A percentile compares a stretch with the other conserved stretches of the same genome.
Conservation (phyloP, 176 grass and related monocot species). For the Themeda triandra region DNA sequence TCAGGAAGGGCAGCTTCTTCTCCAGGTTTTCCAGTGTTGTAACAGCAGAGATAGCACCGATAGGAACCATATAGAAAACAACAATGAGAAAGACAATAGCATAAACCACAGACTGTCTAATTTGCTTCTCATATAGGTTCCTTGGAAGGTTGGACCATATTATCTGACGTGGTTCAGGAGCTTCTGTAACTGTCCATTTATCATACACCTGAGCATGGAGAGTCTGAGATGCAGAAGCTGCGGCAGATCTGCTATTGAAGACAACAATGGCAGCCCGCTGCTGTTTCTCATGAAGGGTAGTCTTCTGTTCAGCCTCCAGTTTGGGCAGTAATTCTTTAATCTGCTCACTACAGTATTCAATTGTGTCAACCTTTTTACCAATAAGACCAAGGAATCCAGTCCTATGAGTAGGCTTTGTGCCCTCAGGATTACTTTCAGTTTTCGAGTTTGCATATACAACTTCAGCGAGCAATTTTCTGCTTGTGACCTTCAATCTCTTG, state of each 20-base stretch:
- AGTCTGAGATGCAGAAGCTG: conserved; percentile 79
- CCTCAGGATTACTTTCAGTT: conserved; percentile 56
- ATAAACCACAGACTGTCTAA: conserved; percentile 61
- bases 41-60: conserved; percentile 67
- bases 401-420: conserved; percentile 58
- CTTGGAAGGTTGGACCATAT: conserved; percentile 76
- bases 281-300: conserved; percentile 68
- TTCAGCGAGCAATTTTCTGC: conserved; percentile 83
- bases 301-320: conserved; percentile 81
- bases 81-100: conserved; percentile 70
- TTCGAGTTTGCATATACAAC: conserved; percentile 64
- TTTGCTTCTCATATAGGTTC: conserved; percentile 57
- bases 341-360: conserved; percentile 70
- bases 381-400: conserved; percentile 81
- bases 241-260: conserved; percentile 76
- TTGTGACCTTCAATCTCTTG: conserved; percentile 69
- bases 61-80: conserved; percentile 72
- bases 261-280: conserved; percentile 69
- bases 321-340: conserved; percentile 82
- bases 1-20: conserved; percentile 71
- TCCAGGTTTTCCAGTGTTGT: conserved; percentile 70
- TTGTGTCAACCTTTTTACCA: conserved; percentile 85
- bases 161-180: conserved; percentile 68
- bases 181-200: conserved; percentile 79
- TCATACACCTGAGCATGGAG: conserved; percentile 78